A percentile compares a stretch with the other conserved stretches of the same genome.
phyloP scores from a whole-genome alignment of 805 yeast species.

The Sungouiella thailandica region DNA sequence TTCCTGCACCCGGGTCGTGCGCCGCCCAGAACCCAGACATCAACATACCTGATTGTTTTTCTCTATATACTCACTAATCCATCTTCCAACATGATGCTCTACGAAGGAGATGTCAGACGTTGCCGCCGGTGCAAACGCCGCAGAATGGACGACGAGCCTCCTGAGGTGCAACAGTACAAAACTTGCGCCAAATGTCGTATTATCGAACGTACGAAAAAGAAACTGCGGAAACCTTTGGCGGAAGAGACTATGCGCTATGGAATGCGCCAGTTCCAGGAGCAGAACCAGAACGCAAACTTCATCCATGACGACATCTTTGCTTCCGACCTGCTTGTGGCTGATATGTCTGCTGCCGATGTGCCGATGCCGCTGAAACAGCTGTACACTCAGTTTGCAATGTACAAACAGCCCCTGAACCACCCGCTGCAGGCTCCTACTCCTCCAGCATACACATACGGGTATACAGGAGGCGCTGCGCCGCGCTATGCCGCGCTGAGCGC shows the following conservation, averaged over 20 bases:
- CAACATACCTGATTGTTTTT: too few species aligned
- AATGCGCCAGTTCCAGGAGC: slow-evolving; percentile 40
- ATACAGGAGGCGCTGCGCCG: slow-evolving; percentile 3
- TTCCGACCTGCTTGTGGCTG: slow-evolving; percentile 18
- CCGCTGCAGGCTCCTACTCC: slow-evolving; percentile 1
- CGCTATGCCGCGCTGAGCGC: not conserved
- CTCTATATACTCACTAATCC: too few species aligned
- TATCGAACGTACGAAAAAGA: slow-evolving; percentile 44
- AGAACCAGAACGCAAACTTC: slow-evolving; percentile 27
- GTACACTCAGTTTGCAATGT: slow-evolving; percentile 11
- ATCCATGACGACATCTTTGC: slow-evolving; percentile 27
- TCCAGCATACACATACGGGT: slow-evolving; percentile 7
- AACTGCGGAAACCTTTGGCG: slow-evolving; percentile 41
- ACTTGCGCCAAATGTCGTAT: slow-evolving; percentile 57
- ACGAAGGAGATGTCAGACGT: slow-evolving; percentile 25
- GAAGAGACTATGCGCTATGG: slow-evolving; percentile 44
- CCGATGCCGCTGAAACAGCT: slow-evolving; percentile 11
- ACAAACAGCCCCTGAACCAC: slow-evolving; percentile 8
- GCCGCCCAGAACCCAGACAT: not conserved
- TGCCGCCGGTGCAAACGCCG: slow-evolving; percentile 57
- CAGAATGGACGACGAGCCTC: slow-evolving; percentile 51
- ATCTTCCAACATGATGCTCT: slow-evolving; percentile 14
- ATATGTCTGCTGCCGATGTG: slow-evolving; percentile 9
- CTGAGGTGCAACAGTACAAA: slow-evolving; percentile 51
- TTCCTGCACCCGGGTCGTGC: not conserved